phyloP scores from a whole-genome alignment of 2,329 filamentous ascomycete genomes.

The Immersiporthe knoxdaviesiana region DNA sequence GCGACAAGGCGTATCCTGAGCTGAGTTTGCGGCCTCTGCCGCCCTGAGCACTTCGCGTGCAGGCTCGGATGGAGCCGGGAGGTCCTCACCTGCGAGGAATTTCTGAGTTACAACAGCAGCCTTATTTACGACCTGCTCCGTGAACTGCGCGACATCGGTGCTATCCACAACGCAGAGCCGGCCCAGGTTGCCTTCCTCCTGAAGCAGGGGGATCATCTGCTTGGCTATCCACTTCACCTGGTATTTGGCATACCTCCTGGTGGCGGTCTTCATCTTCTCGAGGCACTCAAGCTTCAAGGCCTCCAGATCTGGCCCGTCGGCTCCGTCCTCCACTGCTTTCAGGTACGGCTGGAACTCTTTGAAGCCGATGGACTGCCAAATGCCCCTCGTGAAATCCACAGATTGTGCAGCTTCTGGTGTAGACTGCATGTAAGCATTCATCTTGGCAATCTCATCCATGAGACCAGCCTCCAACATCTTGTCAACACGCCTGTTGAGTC shows the following conservation, averaged over 20 bases:
- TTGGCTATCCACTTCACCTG: constrained; percentile 87
- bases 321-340: constrained; percentile 44
- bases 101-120: constrained; percentile 63
- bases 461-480: constrained; percentile 72
- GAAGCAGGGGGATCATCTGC: constrained; percentile 74
- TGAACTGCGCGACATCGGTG: constrained; percentile 67
- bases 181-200: constrained; percentile 55
- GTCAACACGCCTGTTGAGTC: constrained; percentile 78
- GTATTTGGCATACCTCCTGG: constrained; percentile 82
- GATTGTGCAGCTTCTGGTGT: constrained; percentile 48
- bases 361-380: constrained; percentile 97
- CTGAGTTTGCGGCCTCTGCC: constrained; percentile 50
- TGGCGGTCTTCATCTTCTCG: constrained; percentile 79
- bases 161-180: constrained; percentile 81
- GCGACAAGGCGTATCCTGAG: constrained; percentile 59
- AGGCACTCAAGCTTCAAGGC: constrained; percentile 63
- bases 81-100: constrained; percentile 63
- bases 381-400: constrained; percentile 77
- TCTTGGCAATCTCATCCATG: constrained; percentile 51
- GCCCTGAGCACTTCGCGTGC: constrained; percentile 58
- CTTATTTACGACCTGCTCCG: constrained; percentile 64
- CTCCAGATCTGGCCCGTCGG: constrained; percentile 48
- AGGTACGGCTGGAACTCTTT: constrained; percentile 85
- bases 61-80: constrained; percentile 56
- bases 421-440: constrained; percentile 46